Percentiles rank a stretch among this genome's conserved stretches.
These are phyloP conservation scores for Dendrobium chrysotoxum DNA, from an alignment of 106 monocot genomes.

Conservation along the genomic window DNA sequence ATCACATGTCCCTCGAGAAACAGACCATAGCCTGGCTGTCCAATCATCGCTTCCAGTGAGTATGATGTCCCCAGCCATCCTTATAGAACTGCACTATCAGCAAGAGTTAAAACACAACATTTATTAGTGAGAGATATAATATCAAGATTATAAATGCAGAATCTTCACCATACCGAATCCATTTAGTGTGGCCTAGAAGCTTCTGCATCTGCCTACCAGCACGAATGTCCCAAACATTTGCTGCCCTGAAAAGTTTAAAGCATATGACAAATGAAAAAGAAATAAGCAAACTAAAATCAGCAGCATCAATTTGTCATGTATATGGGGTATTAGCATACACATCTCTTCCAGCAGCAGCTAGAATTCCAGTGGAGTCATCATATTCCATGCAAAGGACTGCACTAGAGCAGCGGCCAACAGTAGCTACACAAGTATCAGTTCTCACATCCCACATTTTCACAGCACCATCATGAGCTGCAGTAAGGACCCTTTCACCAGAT, in stretches of 20 bases:
- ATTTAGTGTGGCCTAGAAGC: conserved; percentile 92
- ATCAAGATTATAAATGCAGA: background rate
- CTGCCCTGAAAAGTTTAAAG: conserved; percentile 41
- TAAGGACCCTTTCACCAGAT: conserved; percentile 94
- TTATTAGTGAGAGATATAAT: background rate
- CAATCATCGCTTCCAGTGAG: conserved; percentile 99
- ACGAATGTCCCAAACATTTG: conserved; percentile 98
- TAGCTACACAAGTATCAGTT: conserved; percentile 98
- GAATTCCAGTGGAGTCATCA: conserved; percentile 86
- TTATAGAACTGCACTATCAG: conserved; percentile 63
- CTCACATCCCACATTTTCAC: conserved; percentile 99
- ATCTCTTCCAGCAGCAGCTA: conserved; percentile 94
- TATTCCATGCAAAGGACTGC: conserved; percentile 97
- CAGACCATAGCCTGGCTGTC: conserved; percentile 98
- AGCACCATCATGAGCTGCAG: conserved; percentile 95
- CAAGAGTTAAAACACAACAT: background rate
- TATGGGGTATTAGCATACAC: conserved; percentile 42
- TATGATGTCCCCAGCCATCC: conserved; percentile 85
- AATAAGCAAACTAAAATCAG: background rate
- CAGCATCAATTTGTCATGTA: background rate
- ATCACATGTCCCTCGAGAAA: conserved; percentile 89
- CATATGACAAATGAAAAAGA: conserved; percentile 2
- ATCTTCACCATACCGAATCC: conserved; percentile 61
- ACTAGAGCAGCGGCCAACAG: conserved; percentile 82
- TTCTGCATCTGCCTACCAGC: conserved; percentile 89